Evolutionary conservation across 2,329 filamentous ascomycete species (phyloP).

Genomic region (Alternaria gaisen): DNA sequence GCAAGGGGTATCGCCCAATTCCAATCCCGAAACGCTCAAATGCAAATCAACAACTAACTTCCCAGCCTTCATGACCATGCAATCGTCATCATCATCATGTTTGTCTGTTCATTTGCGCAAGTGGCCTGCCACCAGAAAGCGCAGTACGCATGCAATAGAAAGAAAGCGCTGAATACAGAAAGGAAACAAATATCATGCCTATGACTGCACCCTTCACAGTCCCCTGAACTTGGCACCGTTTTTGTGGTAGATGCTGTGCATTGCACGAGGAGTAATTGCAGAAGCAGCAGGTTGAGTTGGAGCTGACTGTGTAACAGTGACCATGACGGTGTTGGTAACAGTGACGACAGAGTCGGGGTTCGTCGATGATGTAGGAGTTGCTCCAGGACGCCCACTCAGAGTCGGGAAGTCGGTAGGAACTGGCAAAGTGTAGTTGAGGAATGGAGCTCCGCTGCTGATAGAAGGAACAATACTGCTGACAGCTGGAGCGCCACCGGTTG

Average conservation of each 20-base stretch:
- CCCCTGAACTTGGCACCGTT: slow-evolving; percentile 40
- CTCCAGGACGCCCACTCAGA: slow-evolving; percentile 25
- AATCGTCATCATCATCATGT: slow-evolving; percentile 1
- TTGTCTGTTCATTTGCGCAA: slow-evolving; percentile 1
- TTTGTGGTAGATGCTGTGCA: slow-evolving; percentile 16
- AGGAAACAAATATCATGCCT: not conserved
- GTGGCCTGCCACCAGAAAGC: slow-evolving; percentile 19
- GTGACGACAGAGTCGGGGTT: slow-evolving; percentile 25
- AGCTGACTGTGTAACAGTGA: slow-evolving; percentile 38
- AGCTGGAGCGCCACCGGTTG: not conserved
- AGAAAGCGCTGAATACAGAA: not conserved
- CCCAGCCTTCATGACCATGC: slow-evolving; percentile 4
- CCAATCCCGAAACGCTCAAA: slow-evolving; percentile 4
- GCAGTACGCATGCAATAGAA: not conserved
- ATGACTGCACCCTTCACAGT: slow-evolving; percentile 10
- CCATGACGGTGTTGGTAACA: slow-evolving; percentile 36
- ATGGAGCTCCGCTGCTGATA: not conserved
- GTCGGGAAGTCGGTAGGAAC: slow-evolving; percentile 23
- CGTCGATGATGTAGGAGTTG: slow-evolving; percentile 15
- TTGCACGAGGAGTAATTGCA: slow-evolving; percentile 5
- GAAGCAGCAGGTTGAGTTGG: slow-evolving; percentile 10
- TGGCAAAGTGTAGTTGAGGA: slow-evolving; percentile 11
- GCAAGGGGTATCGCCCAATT: slow-evolving; percentile 27
- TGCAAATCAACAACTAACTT: not conserved
- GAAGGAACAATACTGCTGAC: slow-evolving; percentile 3